Conservation (phyloP, 2,329 filamentous ascomycete species). For the Rutstroemia sydowiana region DNA sequence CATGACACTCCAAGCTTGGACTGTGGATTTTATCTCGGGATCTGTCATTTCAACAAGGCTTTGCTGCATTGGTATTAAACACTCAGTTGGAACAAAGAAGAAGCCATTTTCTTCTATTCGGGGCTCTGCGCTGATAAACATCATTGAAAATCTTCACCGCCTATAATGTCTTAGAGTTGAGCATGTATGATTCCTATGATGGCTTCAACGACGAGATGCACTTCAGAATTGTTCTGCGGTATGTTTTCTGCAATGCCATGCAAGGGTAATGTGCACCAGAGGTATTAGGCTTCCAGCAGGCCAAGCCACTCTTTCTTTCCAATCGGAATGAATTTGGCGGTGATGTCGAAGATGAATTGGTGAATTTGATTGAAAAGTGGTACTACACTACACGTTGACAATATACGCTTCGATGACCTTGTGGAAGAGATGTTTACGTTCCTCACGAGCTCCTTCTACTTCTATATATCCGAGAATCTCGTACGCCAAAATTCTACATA, state of each 20-base stretch:
- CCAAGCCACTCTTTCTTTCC: too few relatives aligned
- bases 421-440: too few relatives aligned
- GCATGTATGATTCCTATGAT: slow-evolving; percentile 20
- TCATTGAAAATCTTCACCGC: slow-evolving; percentile 25
- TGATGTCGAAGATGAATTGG: neutral
- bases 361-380: neutral
- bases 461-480: too few relatives aligned
- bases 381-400: too few relatives aligned
- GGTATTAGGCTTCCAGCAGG: slow-evolving; percentile 7
- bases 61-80: slow-evolving; percentile 20
- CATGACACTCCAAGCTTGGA: slow-evolving; percentile 18
- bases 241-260: slow-evolving; percentile 16
- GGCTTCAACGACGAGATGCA: slow-evolving; percentile 18
- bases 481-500: too few relatives aligned
- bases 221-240: slow-evolving; percentile 16
- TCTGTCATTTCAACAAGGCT: slow-evolving; percentile 27
- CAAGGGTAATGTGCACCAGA: slow-evolving; percentile 10
- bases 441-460: too few relatives aligned
- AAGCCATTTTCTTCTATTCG: slow-evolving; percentile 24
- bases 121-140: slow-evolving; percentile 28
- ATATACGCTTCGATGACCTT: too few relatives aligned
- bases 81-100: slow-evolving; percentile 22
- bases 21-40: slow-evolving; percentile 21
- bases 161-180: slow-evolving; percentile 14
- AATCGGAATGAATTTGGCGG: neutral